Conservation (phyloP, 257 asterid species). For the Solanum habrochaites region DNA sequence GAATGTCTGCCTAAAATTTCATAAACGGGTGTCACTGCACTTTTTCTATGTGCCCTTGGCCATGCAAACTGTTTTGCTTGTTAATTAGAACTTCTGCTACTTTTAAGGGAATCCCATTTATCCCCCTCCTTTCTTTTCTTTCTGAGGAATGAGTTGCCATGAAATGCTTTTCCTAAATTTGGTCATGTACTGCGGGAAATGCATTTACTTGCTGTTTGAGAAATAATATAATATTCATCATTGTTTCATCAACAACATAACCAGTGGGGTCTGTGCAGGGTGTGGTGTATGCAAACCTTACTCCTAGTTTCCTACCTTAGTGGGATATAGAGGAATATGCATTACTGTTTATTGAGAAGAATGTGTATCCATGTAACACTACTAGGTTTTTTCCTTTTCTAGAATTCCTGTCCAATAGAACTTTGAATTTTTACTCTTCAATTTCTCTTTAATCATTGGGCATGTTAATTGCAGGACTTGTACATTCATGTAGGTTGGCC, state of each 20-base stretch:
- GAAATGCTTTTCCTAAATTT: not conserved
- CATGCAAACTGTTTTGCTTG: not conserved
- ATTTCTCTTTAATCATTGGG: not conserved
- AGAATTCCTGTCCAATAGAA: not conserved
- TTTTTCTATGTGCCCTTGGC: not conserved
- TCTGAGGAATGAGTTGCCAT: not conserved
- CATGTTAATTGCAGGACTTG: conserved; percentile 51
- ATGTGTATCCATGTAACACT: not conserved
- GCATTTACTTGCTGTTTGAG: not conserved
- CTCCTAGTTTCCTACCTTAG: not conserved
- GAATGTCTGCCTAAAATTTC: not conserved
- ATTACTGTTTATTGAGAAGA: not conserved
- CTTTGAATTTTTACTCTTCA: not conserved
- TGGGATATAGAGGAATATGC: not conserved
- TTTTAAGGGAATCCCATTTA: not conserved
- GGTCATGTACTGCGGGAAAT: not conserved
- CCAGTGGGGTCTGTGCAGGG: not conserved
- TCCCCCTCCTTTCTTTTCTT: not conserved
- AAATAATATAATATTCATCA: not conserved
- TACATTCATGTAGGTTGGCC: conserved; percentile 96
- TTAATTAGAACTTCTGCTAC: not conserved
- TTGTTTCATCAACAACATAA: not conserved
- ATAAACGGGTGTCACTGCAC: not conserved
- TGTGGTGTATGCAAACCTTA: not conserved
- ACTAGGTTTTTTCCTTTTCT: not conserved